Evolutionary conservation across 2,329 filamentous ascomycete species (phyloP).

Genomic region (Talaromyces amestolkiae): DNA sequence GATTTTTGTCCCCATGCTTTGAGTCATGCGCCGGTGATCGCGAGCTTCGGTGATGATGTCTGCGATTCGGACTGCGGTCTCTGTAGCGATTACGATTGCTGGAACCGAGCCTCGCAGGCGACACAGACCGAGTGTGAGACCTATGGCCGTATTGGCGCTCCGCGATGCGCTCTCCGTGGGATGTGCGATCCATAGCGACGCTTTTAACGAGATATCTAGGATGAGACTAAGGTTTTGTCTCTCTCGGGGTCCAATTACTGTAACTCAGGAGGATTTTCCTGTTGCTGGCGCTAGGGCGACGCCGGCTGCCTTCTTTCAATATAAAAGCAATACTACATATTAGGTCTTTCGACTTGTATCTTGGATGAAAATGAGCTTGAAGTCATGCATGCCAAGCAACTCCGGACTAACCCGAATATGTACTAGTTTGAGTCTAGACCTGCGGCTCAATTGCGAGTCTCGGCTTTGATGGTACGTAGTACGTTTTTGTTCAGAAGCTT

Average conservation of each 20-base stretch:
- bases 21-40: constrained; percentile 18
- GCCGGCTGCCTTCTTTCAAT: background rate
- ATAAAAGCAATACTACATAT: background rate
- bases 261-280: background rate
- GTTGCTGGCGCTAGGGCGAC: background rate
- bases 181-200: constrained; percentile 11
- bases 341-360: background rate
- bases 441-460: background rate
- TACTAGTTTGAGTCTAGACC: background rate
- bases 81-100: constrained; percentile 26
- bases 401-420: background rate
- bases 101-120: constrained; percentile 12
- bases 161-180: background rate
- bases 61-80: constrained; percentile 30
- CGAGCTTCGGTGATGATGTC: constrained; percentile 33
- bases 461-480: background rate
- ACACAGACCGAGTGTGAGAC: constrained; percentile 18
- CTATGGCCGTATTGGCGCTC: constrained; percentile 2
- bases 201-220: background rate
- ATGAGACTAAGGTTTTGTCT: background rate
- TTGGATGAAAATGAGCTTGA: background rate
- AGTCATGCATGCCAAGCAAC: background rate
- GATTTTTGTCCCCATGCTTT: constrained; percentile 18
- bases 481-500: background rate
- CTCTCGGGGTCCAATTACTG: background rate